phyloP scores from a whole-genome alignment of 345 rosid genomes.

The Camelina neglecta region DNA sequence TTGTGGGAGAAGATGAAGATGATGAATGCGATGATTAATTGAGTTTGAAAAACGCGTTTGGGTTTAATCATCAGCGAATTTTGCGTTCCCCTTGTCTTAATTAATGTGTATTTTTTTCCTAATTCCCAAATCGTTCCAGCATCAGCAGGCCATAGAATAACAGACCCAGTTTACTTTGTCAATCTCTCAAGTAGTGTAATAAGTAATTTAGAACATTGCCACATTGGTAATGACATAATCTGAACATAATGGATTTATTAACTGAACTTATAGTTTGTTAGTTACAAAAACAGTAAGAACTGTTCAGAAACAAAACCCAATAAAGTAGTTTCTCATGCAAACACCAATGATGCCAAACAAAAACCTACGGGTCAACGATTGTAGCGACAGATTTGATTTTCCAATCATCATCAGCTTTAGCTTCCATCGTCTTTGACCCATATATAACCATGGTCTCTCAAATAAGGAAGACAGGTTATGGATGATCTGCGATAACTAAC shows the following conservation, averaged over 20 bases:
- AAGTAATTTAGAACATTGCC: too few species aligned
- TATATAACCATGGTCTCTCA: slow-evolving; percentile 26
- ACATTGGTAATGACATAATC: not conserved
- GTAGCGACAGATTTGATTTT: not conserved
- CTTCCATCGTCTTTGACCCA: slow-evolving; percentile 22
- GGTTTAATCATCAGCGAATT: slow-evolving; percentile 31
- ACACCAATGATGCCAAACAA: slow-evolving; percentile 36
- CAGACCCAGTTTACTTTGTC: not conserved
- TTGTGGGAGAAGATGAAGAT: slow-evolving; percentile 31
- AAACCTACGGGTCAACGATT: slow-evolving; percentile 28
- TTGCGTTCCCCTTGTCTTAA: slow-evolving; percentile 38
- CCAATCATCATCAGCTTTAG: slow-evolving; percentile 13
- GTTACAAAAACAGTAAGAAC: slow-evolving; percentile 30
- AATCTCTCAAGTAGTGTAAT: not conserved
- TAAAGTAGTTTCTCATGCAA: slow-evolving; percentile 30
- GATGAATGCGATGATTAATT: slow-evolving; percentile 33
- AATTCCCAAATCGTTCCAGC: slow-evolving; percentile 32
- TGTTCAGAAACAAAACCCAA: slow-evolving; percentile 31
- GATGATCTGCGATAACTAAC: slow-evolving; percentile 32
- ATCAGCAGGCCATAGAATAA: not conserved
- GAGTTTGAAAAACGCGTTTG: slow-evolving; percentile 39
- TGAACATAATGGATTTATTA: slow-evolving; percentile 12
- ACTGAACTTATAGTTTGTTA: slow-evolving; percentile 19
- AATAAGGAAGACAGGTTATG: slow-evolving; percentile 1
- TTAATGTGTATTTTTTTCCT: not conserved